These are phyloP conservation scores for Potentilla sterilis DNA, from an alignment of 306 rosid species.

Conservation along the genomic window DNA sequence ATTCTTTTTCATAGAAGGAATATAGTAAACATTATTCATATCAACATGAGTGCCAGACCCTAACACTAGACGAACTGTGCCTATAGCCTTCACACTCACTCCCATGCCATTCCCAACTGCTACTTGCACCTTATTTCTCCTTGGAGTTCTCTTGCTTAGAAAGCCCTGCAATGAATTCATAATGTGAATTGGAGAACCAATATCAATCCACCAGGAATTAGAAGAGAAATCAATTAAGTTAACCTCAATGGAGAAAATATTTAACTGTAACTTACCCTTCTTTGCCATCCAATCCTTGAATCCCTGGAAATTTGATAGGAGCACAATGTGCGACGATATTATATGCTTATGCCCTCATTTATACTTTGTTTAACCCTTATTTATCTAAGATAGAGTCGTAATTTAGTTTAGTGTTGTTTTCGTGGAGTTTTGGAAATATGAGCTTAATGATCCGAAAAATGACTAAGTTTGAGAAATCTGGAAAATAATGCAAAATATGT, in stretches of 20 bases:
- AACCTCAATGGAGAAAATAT: not conserved
- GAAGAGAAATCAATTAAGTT: not conserved
- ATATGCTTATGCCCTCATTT: too few relatives aligned
- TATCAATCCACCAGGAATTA: constrained; percentile 9
- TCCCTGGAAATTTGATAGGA: not conserved
- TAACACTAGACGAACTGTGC: not conserved
- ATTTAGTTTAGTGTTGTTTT: too few relatives aligned
- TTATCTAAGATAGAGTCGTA: too few relatives aligned
- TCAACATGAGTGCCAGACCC: not conserved
- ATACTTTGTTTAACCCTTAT: too few relatives aligned
- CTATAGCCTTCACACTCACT: not conserved
- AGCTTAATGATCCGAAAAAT: too few relatives aligned
- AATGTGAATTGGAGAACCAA: not conserved
- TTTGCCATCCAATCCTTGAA: not conserved
- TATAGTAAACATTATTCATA: not conserved
- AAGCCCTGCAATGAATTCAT: not conserved
- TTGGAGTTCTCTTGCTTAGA: not conserved
- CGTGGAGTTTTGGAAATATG: too few relatives aligned
- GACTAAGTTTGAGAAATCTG: too few relatives aligned
- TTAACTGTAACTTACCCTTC: not conserved
- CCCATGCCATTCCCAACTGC: not conserved
- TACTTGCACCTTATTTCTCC: not conserved
- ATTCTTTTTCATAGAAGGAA: not conserved
- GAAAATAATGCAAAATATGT: too few relatives aligned
- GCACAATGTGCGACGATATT: too few relatives aligned